These are phyloP conservation scores for Botrytis deweyae DNA, from an alignment of 2,329 filamentous ascomycete species.

Conservation along the genomic window DNA sequence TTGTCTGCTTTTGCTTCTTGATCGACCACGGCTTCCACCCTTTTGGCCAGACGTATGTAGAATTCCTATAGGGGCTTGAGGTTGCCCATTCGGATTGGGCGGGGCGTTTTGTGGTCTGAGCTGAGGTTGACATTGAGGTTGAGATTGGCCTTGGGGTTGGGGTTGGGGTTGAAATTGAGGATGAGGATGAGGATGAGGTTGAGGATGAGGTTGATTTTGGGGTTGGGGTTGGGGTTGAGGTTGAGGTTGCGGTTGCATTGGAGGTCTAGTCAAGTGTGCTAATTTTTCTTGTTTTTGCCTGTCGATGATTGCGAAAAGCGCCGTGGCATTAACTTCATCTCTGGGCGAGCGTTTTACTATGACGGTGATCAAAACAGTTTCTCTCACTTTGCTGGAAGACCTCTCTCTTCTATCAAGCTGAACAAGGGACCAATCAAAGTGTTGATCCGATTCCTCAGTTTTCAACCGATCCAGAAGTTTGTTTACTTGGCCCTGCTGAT, in stretches of 20 bases:
- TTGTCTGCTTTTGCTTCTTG: not conserved
- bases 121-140: not conserved
- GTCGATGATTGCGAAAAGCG: conserved; percentile 30
- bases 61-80: not conserved
- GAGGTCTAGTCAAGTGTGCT: conserved; percentile 23
- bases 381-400: conserved; percentile 25
- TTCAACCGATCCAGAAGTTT: conserved; percentile 34
- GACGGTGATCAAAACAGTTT: conserved; percentile 35
- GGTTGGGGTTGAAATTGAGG: conserved; percentile 10
- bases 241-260: conserved; percentile 16
- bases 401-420: conserved; percentile 33
- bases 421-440: conserved; percentile 37
- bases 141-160: not conserved
- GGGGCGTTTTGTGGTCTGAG: conserved; percentile 4
- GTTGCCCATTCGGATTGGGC: conserved; percentile 4
- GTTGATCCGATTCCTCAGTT: conserved; percentile 28
- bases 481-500: conserved; percentile 36
- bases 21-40: not conserved
- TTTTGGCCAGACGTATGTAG: not conserved
- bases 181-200: not conserved
- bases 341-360: conserved; percentile 33
- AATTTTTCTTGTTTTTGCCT: conserved; percentile 25
- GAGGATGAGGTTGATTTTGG: conserved; percentile 6
- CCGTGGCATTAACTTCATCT: conserved; percentile 26
- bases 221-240: not conserved